Percentiles rank a stretch among this genome's conserved stretches.
These are phyloP conservation scores for Gnomoniopsis smithogilvyi DNA, from an alignment of 2,329 filamentous ascomycete genomes.

Conservation along the genomic window DNA sequence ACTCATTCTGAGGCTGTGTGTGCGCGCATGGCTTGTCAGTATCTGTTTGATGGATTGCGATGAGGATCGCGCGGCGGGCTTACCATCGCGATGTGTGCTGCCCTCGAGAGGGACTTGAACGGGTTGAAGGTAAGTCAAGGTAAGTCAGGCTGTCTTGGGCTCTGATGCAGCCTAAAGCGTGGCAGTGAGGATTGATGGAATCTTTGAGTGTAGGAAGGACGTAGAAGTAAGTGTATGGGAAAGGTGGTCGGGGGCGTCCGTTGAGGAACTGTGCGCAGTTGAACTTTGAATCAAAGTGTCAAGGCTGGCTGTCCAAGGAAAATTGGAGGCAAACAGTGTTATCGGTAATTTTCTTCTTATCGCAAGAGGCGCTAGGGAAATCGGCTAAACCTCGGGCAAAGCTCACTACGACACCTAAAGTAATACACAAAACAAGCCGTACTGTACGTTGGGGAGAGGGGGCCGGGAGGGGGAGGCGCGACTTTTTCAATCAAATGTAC, in stretches of 20 bases:
- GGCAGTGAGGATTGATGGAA: no score
- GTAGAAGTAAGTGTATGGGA: neutral
- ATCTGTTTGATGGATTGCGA: slow-evolving; percentile 23
- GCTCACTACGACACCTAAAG: no score
- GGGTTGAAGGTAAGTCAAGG: neutral
- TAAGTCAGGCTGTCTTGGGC: no score
- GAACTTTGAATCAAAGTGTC: no score
- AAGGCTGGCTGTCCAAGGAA: neutral
- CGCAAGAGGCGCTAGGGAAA: neutral
- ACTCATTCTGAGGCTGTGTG: slow-evolving; percentile 75
- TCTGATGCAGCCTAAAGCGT: no score
- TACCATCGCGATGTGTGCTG: slow-evolving; percentile 11
- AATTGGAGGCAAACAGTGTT: slow-evolving; percentile 1
- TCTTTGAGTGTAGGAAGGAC: no score
- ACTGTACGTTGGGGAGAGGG: no score
- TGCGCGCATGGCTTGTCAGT: slow-evolving; percentile 14
- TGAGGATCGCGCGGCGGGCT: neutral
- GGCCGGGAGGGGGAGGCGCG: neutral
- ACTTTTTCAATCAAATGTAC: neutral
- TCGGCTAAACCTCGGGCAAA: no score
- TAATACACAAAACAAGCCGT: no score
- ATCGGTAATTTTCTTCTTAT: slow-evolving; percentile 11
- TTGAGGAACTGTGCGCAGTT: no score
- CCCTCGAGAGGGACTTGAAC: slow-evolving; percentile 15
- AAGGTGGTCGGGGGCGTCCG: neutral